phyloP scores from a whole-genome alignment of 2,329 filamentous ascomycete genomes.

The Claviceps digitariae region DNA sequence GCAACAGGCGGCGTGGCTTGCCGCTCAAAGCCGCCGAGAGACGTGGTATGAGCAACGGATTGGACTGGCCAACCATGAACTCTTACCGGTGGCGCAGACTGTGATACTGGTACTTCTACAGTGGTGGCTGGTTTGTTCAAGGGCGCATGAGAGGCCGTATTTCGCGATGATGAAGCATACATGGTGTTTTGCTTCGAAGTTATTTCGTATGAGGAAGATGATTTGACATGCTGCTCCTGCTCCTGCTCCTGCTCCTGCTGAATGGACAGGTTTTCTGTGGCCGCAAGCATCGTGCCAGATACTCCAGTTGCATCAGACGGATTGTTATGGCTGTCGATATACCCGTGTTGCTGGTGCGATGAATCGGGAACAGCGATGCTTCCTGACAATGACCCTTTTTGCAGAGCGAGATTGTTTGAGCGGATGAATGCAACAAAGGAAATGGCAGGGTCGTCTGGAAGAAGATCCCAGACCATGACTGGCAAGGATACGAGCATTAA shows the following conservation, averaged over 20 bases:
- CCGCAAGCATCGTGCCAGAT: conserved; percentile 20
- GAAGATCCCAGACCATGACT: conserved; percentile 45
- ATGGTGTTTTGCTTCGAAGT: neutral
- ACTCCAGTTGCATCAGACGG: conserved; percentile 16
- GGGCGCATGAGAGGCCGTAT: neutral
- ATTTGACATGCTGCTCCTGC: neutral
- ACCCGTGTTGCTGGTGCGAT: conserved; percentile 8
- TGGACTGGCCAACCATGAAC: conserved; percentile 10
- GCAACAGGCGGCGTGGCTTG: conserved; percentile 11
- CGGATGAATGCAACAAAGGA: conserved; percentile 46
- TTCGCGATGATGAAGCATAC: neutral
- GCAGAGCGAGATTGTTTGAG: conserved; percentile 38
- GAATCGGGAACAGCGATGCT: neutral
- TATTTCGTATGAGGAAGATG: neutral
- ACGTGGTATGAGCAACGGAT: conserved; percentile 12
- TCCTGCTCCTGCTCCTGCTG: neutral
- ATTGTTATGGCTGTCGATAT: conserved; percentile 10
- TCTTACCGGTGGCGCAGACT: conserved; percentile 12
- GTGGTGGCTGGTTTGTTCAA: conserved; percentile 11
- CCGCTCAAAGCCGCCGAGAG: conserved; percentile 11
- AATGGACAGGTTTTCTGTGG: conserved; percentile 15
- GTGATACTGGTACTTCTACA: conserved; percentile 8
- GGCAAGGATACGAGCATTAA: conserved; percentile 44
- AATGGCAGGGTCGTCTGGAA: conserved; percentile 43
- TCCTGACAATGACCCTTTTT: conserved; percentile 12